phyloP scores from a whole-genome alignment of 495 filamentous ascomycete genomes.

The Rhypophila decipiens region DNA sequence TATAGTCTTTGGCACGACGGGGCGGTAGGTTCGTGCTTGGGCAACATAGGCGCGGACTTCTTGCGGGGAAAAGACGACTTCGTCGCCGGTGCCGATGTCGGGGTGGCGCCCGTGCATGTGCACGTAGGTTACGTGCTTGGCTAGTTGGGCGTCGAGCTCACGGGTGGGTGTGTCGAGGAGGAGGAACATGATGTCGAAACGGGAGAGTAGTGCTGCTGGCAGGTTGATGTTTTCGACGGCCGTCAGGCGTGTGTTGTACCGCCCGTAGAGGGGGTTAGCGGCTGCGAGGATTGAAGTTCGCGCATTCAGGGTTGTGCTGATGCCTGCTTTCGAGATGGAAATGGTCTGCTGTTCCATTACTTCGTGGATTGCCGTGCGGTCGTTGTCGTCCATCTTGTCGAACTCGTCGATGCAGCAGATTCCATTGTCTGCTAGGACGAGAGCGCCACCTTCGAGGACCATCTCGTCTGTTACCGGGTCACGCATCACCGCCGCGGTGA shows the following conservation, averaged over 20 bases:
- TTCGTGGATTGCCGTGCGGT: constrained; percentile 97
- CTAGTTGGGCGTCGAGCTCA: constrained; percentile 88
- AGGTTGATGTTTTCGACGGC: constrained; percentile 99
- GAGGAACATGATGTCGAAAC: constrained; percentile 95
- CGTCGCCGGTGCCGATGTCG: constrained; percentile 52
- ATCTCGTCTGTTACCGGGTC: constrained; percentile 98
- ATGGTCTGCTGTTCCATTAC: constrained; percentile 99
- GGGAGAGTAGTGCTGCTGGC: constrained; percentile 87
- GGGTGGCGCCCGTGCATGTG: constrained; percentile 97
- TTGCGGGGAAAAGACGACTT: constrained; percentile 71
- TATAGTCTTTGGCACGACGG: constrained; percentile 71
- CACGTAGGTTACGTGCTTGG: constrained; percentile 90
- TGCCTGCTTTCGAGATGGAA: constrained; percentile 96
- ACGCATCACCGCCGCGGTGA: constrained; percentile 96
- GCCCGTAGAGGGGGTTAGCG: constrained; percentile 93
- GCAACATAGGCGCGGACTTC: constrained; percentile 96
- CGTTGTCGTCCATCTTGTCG: constrained; percentile 98
- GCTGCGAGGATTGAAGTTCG: constrained; percentile 96
- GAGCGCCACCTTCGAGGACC: constrained; percentile 93
- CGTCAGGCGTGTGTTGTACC: constrained; percentile 93
- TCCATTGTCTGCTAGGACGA: constrained; percentile 94
- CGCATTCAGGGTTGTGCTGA: constrained; percentile 91
- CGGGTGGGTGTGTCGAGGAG: constrained; percentile 88
- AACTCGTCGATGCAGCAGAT: constrained; percentile 99
- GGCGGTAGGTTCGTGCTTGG: constrained; percentile 81